Evolutionary conservation across 768 basidiomycete species (phyloP), one percentile per base, ranked within the genome.

Genomic region (Leucogyrophana mollusca): DNA sequence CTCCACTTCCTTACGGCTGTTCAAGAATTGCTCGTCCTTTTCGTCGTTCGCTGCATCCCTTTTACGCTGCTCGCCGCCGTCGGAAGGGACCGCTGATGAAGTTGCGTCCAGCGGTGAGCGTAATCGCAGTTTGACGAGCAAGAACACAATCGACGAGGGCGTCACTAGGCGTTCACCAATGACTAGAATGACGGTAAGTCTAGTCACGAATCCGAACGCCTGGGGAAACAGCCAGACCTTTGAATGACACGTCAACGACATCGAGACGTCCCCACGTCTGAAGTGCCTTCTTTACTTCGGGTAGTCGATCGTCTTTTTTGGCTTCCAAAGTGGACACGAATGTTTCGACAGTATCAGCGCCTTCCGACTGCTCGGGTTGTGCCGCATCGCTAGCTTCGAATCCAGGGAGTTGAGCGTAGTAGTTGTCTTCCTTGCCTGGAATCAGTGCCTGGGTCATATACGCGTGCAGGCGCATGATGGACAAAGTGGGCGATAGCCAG

Each of bases 141-240:
- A 79, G 58, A 84, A 86, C 20, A 96, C 90, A 52, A 97, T 87
- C 0, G 95, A 83, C 2, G 87, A 87, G 0, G 95, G 94, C 0
- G 90, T 87, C 27, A 98, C 81, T 25, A 87, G 67, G 13, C 84
- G 84, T 67, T 99, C 96, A 44, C 90, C 95, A 50, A 92, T 89
- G 43, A 99, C 94, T 93, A 47, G 7, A 34, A 30, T 11, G 5
- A 48, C 9, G 56, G 23, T 9, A 4, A 27, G 22, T 38, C 35
- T 51, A 34, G 57, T 42, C 21, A 33, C 37, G 25, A n/a, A 20
- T n/a, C n/a, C n/a, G 8, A 17, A 43, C 10, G 18, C 30, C 4
- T 14, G 36, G 30, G 9, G 23, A 16, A 22, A 33, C 3, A 34
- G 17, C 49, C 74, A 27, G 42, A 92, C 93, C 93, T 74, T 88